phyloP scores from a whole-genome alignment of 78 protist species.

The Emiliania huxleyi region DNA sequence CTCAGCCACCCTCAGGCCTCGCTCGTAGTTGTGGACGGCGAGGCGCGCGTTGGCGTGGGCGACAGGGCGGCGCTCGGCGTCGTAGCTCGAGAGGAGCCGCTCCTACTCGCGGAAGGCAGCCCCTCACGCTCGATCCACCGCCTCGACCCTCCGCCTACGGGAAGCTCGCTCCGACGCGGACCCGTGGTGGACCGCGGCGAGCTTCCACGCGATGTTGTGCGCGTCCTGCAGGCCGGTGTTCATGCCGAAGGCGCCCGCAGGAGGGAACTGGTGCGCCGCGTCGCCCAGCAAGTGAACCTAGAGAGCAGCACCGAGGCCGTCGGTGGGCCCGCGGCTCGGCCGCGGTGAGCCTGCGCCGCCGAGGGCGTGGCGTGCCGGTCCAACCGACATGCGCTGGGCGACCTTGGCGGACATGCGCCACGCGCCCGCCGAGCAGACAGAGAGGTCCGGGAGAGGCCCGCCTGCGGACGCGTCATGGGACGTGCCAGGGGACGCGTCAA shows the following conservation, averaged over 20 bases:
- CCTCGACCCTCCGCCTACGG: background rate
- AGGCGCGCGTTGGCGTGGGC: background rate
- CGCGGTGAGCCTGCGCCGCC: no score
- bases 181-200: background rate
- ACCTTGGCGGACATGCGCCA: background rate
- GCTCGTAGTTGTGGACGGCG: background rate
- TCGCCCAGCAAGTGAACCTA: background rate
- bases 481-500: no score
- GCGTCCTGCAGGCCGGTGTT: conserved; percentile 4
- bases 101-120: no score
- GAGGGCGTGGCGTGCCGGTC: no score
- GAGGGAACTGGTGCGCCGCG: conserved; percentile 21
- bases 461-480: no score
- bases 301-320: no score
- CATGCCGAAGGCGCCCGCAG: background rate
- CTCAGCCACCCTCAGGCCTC: background rate
- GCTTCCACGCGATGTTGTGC: background rate
- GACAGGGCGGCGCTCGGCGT: background rate
- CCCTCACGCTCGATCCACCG: no score
- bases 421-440: background rate
- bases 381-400: background rate
- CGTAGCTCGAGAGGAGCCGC: background rate
- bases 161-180: background rate
- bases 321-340: no score
- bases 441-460: no score